Base-by-base conservation (phyloP, 1,284 basidiomycete species). In the Fomes fomentarius region DNA sequence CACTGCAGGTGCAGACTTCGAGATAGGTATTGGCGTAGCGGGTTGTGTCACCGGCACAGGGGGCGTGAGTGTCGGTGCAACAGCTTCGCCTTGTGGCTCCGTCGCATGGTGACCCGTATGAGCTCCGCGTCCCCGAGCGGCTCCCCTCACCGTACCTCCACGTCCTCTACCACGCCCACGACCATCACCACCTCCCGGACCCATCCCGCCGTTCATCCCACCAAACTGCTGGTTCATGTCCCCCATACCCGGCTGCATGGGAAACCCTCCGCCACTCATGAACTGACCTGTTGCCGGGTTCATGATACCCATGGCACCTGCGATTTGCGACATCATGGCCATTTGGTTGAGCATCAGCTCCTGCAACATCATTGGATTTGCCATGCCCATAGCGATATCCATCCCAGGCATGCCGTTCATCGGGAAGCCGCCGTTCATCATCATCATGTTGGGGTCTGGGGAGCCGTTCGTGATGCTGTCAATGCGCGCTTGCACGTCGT, bases 341-440 rank as follows among this genome's bases (percentile, higher is more conserved):
- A 92, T 91, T 68, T 91, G 88, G 69, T 81, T 89, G 83, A 90
- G 86, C 83, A 92, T 86, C 79, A 92, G 86, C 71, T 92, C 90
- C 71, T 92, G 89, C 54, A 91, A 67, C 74, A 89, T 74, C 61
- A 91, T 63, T 39, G 87, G 86, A 63, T 87, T 90, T 43, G 79
- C 72, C 79, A 82, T 82, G 31, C 60, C 76, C 74, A 82, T 78
- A 15, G 80, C 74, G 50, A 88, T 84, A 56, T 85, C 84, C 81
- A 88, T 85, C 6, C 77, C 78, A 41, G 73, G 74, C 72, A 84
- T 79, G 39, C 73, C 77, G 30, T 68, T 76, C 71, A 69, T 68
- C 48, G 71, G 73, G 64, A 75, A 77, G 33, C 77, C 79, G 24
- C 71, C 74, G 25, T 71, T 66, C 59, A 70, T 70, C 75, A 87